phyloP scores from a whole-genome alignment of 345 rosid genomes.

The Boechera divaricarpa region DNA sequence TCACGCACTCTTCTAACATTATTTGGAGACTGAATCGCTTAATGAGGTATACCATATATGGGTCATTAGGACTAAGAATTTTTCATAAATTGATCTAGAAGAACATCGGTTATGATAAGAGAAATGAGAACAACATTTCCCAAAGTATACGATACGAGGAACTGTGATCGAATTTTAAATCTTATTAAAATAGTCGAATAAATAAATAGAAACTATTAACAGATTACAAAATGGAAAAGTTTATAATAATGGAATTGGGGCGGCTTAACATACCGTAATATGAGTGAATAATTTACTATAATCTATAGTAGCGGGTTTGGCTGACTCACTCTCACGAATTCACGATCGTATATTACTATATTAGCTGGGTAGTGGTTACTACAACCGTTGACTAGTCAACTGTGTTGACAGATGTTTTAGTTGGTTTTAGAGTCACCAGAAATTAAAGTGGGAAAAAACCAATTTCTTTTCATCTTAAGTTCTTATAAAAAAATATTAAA shows the following conservation, averaged over 20 bases:
- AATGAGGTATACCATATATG: background rate
- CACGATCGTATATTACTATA: conserved; percentile 12
- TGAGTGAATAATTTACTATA: background rate
- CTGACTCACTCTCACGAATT: background rate
- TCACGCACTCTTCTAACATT: background rate
- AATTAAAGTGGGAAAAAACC: background rate
- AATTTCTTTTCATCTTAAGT: background rate
- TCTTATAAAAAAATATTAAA: background rate
- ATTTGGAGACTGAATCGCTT: background rate
- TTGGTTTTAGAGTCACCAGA: conserved; percentile 9
- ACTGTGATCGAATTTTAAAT: background rate
- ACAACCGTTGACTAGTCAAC: conserved; percentile 30
- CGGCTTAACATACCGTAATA: conserved; percentile 7
- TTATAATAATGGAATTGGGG: conserved; percentile 12
- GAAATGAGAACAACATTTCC: background rate
- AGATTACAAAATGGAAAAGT: background rate
- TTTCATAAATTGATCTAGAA: background rate
- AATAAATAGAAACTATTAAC: background rate
- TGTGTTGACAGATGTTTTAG: conserved; percentile 19
- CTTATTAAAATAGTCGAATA: background rate
- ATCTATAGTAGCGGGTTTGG: background rate
- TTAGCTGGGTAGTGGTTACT: background rate
- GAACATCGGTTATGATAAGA: background rate
- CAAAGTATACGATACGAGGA: background rate
- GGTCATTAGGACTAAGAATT: no score